Evolutionary conservation across 2,329 filamentous ascomycete species (phyloP), one percentile per base, ranked within the genome.

Genomic region (Phaeosphaeria sp.): DNA sequence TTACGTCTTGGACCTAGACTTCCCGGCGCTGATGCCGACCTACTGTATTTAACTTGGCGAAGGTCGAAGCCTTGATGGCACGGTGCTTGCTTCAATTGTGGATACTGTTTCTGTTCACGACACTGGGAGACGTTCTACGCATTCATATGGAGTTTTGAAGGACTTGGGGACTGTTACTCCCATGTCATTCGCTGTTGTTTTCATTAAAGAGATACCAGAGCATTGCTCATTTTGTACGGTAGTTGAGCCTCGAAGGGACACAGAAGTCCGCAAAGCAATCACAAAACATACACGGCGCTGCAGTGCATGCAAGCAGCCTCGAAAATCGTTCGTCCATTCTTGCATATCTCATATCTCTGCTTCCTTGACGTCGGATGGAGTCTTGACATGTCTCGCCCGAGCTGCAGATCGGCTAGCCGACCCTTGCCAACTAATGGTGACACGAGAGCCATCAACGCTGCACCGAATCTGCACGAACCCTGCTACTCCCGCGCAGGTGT

Each of bases 171-270:
- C 25, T 50, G 50, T 54, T 58, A 30, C 55, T 58, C 54, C 54
- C 56, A 55, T 49, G 64, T 67, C 64, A 58, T 65, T 65, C 56
- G 68, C 69, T 48, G 60, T 69, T 61, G 46, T 52, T 63, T 66
- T 72, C 51, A 55, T 62, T 64, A 59, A 58, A 64, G 69, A 73
- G 74, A 77, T 77, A 77, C 74, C 74, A 76, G 73, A 74, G 73
- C 72, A 54, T 60, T 65, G 67, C 71, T 72, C 68, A 73, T 60
- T 71, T 52, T 74, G 69, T 75, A 72, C 57, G 67, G 69, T 74
- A 73, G 67, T 65, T 58, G 63, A 58, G 63, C 60, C 61, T 49
- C 18, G 50, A 67, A 65, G 65, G 60, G 59, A 67, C 59, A 54
- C 42, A 55, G 48, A 50, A 44, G 33, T 61, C 62, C 59, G 62